Percentiles rank a stretch among this genome's conserved stretches.
phyloP scores from a whole-genome alignment of 208 protist genomes.

The Trypanosoma platydactyli region DNA sequence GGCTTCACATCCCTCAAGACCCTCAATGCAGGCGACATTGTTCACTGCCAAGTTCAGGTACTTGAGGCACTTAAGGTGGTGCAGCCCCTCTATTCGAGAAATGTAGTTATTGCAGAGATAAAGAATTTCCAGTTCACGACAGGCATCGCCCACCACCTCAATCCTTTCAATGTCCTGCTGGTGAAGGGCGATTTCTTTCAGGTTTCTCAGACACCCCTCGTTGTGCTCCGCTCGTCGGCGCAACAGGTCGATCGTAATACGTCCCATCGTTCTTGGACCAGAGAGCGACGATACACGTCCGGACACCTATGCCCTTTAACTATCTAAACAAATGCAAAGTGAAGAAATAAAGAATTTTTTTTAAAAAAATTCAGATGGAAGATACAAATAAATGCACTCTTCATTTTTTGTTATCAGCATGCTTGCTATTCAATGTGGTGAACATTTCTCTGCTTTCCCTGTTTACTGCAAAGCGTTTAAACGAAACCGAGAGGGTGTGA shows the following conservation, averaged over 20 bases:
- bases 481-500: no score
- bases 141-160: constrained; percentile 81
- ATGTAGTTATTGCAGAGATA: constrained; percentile 98
- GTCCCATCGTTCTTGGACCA: constrained; percentile 39
- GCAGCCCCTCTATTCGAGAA: constrained; percentile 91
- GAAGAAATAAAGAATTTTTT: constrained; percentile 4
- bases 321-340: not conserved
- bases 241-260: constrained; percentile 93
- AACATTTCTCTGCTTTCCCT: no score
- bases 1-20: constrained; percentile 92
- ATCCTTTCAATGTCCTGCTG: constrained; percentile 96
- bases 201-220: constrained; percentile 91
- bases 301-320: not conserved
- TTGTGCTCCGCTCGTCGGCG: constrained; percentile 97
- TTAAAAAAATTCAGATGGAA: no score
- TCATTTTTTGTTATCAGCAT: no score
- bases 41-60: constrained; percentile 98
- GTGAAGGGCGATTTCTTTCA: constrained; percentile 97
- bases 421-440: no score
- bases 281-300: not conserved
- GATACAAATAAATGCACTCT: no score
- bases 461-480: no score
- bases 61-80: constrained; percentile 94
- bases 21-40: constrained; percentile 93
- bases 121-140: constrained; percentile 93